Conservation (phyloP, 2,329 filamentous ascomycete genomes). For the Pleomassaria siparia region DNA sequence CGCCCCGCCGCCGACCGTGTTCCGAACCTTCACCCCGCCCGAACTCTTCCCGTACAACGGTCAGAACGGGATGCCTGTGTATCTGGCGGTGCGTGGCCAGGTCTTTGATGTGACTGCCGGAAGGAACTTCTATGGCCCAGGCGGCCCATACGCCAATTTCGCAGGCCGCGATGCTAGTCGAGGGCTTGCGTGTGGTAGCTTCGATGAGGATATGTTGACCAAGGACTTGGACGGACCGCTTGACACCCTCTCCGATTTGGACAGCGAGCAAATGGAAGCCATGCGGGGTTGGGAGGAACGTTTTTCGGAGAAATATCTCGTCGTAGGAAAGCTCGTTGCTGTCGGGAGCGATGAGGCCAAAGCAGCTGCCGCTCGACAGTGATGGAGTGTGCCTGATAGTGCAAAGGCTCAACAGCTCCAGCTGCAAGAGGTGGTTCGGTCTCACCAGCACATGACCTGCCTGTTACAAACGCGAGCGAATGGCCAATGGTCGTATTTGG, state of each 20-base stretch:
- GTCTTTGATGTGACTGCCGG: constrained; percentile 89
- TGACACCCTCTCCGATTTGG: constrained; percentile 73
- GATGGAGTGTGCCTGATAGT: constrained; percentile 1
- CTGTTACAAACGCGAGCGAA: background rate
- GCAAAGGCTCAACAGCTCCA: no score
- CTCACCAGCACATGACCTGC: no score
- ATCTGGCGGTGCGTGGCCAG: constrained; percentile 84
- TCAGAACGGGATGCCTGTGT: constrained; percentile 71
- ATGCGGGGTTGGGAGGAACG: constrained; percentile 90
- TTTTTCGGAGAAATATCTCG: constrained; percentile 89
- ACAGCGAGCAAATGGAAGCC: constrained; percentile 76
- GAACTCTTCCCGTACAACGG: constrained; percentile 89
- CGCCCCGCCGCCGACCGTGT: constrained; percentile 72
- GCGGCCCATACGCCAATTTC: constrained; percentile 94
- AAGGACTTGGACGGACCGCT: constrained; percentile 83
- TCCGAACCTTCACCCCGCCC: constrained; percentile 79
- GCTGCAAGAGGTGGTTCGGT: no score
- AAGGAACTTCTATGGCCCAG: constrained; percentile 93
- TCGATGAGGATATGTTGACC: constrained; percentile 94
- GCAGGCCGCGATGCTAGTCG: constrained; percentile 88
- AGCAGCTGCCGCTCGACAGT: constrained; percentile 36
- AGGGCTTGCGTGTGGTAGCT: constrained; percentile 86
- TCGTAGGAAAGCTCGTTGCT: constrained; percentile 84
- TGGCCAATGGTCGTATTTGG: background rate
- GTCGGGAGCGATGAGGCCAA: constrained; percentile 58